Evolutionary conservation across 148 eudicot genomes (phyloP), one percentile per base, ranked within the genome.

Genomic region (Talinum fruticosum): DNA sequence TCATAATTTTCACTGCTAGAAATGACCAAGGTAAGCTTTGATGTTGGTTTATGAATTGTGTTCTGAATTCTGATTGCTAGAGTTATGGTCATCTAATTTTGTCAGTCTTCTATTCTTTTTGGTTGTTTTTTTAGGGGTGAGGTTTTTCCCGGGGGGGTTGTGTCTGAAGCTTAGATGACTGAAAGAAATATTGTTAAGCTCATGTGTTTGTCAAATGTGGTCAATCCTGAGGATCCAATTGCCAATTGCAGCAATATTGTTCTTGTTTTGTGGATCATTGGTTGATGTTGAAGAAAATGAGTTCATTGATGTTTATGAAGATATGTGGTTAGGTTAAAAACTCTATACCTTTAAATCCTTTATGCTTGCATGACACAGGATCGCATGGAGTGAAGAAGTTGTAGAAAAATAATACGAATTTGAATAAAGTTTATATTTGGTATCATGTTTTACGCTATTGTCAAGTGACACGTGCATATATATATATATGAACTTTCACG

Each of bases 1-100:
- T 88, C 66, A 82, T 89, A 62, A 72, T 89, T 75, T 89, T 89
- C 75, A 89, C 92, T 64, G 92, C 92, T 71, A 83, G 90, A 77
- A 87, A 89, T 75, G 90, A 87, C 15, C 90, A 89, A 89, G 92
- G 92, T 89, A 76, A 14, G 37, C 29, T 66, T 38, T 6, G 6
- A 0, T 74, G 54, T 41, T n/a, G 38, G n/a, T 18, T 29, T 73
- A 38, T 59, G 23, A 26, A 6, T 34, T 26, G 21, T 38, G 36
- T 44, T 51, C 19, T 47, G 35, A 21, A 30, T 32, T 18, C 8
- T 23, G n/a, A n/a, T n/a, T n/a, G n/a, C n/a, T n/a, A n/a, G n/a
- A n/a, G n/a, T n/a, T n/a, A n/a, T n/a, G n/a, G n/a, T n/a, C n/a
- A n/a, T n/a, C n/a, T n/a, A n/a, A n/a, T n/a, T n/a, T n/a, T n/a